These are phyloP conservation scores for Monilinia polystroma DNA, from an alignment of 2,329 filamentous ascomycete species.

Conservation along the genomic window DNA sequence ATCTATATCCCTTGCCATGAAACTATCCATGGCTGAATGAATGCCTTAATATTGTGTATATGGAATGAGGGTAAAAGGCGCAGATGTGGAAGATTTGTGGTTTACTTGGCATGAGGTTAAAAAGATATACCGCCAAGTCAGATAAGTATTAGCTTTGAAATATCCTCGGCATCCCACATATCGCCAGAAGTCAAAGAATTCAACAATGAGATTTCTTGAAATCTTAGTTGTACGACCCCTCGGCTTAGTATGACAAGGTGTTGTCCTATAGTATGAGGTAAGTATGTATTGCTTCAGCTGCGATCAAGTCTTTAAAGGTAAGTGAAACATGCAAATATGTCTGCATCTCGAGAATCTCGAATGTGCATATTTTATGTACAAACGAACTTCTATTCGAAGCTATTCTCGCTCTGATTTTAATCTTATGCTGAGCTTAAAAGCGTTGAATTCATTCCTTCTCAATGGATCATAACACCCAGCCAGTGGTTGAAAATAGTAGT, in stretches of 20 bases:
- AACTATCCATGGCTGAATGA: neutral
- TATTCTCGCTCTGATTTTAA: neutral
- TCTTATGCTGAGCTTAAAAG: neutral
- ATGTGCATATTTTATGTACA: neutral
- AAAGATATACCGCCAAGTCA: neutral
- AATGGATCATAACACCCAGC: neutral
- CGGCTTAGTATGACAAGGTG: neutral
- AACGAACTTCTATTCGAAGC: neutral
- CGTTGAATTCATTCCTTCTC: neutral
- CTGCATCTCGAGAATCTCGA: constrained; percentile 4
- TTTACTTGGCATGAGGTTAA: neutral
- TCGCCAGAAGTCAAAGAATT: neutral
- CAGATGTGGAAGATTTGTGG: neutral
- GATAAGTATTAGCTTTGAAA: neutral
- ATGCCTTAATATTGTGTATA: neutral
- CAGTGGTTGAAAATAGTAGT: neutral
- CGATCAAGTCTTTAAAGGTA: neutral
- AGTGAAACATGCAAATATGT: constrained; percentile 4
- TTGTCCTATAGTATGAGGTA: neutral
- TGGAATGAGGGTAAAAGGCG: neutral
- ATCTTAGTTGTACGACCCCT: neutral
- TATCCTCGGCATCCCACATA: constrained; percentile 14
- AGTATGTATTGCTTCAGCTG: neutral
- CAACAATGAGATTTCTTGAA: neutral
- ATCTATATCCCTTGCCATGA: neutral